phyloP scores from a whole-genome alignment of 73 alveolate genomes.

The Breviolum minutum region DNA sequence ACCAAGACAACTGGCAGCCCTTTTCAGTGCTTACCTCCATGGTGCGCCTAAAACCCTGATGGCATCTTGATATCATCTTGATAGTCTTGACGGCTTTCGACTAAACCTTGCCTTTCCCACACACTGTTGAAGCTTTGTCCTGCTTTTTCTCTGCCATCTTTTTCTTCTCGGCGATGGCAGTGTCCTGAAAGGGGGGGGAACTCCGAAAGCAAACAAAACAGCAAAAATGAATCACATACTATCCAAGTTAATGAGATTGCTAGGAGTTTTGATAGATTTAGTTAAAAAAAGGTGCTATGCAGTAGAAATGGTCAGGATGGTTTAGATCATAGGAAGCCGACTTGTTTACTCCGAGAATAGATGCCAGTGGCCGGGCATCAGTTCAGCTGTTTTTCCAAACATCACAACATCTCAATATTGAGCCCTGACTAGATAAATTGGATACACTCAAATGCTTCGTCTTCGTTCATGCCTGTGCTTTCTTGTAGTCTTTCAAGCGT shows the following conservation, averaged over 20 bases:
- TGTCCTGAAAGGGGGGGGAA: not conserved
- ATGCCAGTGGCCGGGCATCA: no score
- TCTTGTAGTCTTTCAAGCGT: conserved; percentile 93
- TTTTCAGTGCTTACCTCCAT: not conserved
- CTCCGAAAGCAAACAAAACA: not conserved
- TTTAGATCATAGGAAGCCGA: not conserved
- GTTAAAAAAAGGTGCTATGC: not conserved
- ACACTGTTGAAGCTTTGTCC: not conserved
- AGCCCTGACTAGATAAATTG: no score
- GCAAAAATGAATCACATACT: no score
- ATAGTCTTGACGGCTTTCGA: no score
- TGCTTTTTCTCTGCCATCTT: conserved; percentile 39
- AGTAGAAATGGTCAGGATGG: not conserved
- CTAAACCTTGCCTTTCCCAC: no score
- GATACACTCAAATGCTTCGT: not conserved
- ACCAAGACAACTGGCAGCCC: not conserved
- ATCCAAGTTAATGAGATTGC: no score
- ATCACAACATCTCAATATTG: not conserved
- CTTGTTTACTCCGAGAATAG: not conserved
- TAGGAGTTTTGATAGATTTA: no score
- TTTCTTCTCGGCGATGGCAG: conserved; percentile 56
- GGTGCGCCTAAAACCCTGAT: not conserved
- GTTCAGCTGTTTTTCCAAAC: not conserved
- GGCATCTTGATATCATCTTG: no score
- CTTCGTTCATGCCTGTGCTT: conserved; percentile 49